These are phyloP conservation scores for Trametes coccinea DNA, from an alignment of 768 basidiomycete species.

Conservation along the genomic window DNA sequence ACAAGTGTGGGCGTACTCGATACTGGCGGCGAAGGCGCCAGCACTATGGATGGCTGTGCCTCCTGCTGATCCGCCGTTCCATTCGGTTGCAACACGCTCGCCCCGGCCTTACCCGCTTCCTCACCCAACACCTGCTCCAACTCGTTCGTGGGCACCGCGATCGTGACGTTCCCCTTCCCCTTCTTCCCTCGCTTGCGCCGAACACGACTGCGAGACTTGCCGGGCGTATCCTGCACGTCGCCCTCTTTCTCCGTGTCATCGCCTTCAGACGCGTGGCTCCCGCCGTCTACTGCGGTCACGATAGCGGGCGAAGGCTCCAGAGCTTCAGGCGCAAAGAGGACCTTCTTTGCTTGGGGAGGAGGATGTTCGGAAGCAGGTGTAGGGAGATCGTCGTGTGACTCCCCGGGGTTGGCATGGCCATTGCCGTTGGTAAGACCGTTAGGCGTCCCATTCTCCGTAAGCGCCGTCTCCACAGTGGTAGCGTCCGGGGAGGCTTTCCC, in stretches of 20 bases:
- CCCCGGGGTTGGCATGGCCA: background rate
- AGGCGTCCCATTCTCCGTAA: background rate
- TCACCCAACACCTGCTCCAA: conserved; percentile 23
- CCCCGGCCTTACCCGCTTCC: conserved; percentile 13
- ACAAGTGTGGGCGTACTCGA: conserved; percentile 50
- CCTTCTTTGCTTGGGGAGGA: conserved; percentile 5
- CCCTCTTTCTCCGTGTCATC: conserved; percentile 54
- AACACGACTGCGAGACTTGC: conserved; percentile 36
- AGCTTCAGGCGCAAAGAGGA: conserved; percentile 15
- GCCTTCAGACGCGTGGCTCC: conserved; percentile 31
- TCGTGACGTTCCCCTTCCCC: conserved; percentile 29
- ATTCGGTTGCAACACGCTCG: conserved; percentile 1
- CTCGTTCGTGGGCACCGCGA: conserved; percentile 17
- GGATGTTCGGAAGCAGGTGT: background rate
- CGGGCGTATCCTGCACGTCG: conserved; percentile 44
- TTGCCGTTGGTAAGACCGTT: conserved; percentile 5
- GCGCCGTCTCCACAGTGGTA: background rate
- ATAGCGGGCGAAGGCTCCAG: conserved; percentile 4
- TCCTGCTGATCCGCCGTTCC: conserved; percentile 16
- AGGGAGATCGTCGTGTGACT: background rate
- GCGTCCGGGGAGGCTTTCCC: background rate
- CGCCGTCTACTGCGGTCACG: background rate
- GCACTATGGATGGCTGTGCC: conserved; percentile 20
- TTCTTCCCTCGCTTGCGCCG: conserved; percentile 33
- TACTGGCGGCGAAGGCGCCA: conserved; percentile 25